These are phyloP conservation scores for Leptographium flavum DNA, from an alignment of 2,329 filamentous ascomycete species.

Conservation along the genomic window DNA sequence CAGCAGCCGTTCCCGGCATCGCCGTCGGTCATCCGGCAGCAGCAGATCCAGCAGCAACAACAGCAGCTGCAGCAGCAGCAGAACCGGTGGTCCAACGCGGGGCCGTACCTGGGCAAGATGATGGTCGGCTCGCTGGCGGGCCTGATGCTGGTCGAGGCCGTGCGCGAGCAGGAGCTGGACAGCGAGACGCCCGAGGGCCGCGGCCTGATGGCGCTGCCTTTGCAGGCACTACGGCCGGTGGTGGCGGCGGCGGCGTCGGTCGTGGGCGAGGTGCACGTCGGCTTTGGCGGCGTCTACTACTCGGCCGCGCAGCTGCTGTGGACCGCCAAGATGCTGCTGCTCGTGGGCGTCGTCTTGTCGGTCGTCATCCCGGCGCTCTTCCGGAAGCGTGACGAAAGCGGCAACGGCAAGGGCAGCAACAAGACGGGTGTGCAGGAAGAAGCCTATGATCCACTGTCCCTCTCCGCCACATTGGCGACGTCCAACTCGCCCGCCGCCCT, in stretches of 20 bases:
- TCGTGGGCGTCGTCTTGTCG: slow-evolving; percentile 40
- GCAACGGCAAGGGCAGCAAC: slow-evolving; percentile 16
- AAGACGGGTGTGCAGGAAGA: no score
- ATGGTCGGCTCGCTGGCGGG: slow-evolving; percentile 89
- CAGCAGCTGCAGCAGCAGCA: slow-evolving; percentile 21
- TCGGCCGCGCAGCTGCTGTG: slow-evolving; percentile 29
- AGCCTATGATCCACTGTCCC: no score
- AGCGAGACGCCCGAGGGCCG: slow-evolving; percentile 49
- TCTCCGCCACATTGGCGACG: no score
- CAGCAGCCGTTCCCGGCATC: slow-evolving; percentile 25
- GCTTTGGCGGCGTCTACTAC: slow-evolving; percentile 39
- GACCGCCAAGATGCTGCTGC: slow-evolving; percentile 36
- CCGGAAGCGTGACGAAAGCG: slow-evolving; percentile 5
- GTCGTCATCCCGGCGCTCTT: slow-evolving; percentile 38
- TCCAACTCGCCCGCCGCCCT: slow-evolving; percentile 73
- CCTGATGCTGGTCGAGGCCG: slow-evolving; percentile 79
- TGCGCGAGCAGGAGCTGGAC: slow-evolving; percentile 51
- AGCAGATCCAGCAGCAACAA: slow-evolving; percentile 22
- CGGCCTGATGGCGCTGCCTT: slow-evolving; percentile 38
- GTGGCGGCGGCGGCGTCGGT: slow-evolving; percentile 20
- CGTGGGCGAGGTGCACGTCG: slow-evolving; percentile 27
- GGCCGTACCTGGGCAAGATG: slow-evolving; percentile 55
- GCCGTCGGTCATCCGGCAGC: slow-evolving; percentile 32
- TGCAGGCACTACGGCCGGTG: slow-evolving; percentile 38
- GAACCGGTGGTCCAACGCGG: slow-evolving; percentile 37